A percentile compares a stretch with the other conserved stretches of the same genome.
These are phyloP conservation scores for Spinacia oleracea DNA, from an alignment of 179 eudicot species.

Conservation along the genomic window DNA sequence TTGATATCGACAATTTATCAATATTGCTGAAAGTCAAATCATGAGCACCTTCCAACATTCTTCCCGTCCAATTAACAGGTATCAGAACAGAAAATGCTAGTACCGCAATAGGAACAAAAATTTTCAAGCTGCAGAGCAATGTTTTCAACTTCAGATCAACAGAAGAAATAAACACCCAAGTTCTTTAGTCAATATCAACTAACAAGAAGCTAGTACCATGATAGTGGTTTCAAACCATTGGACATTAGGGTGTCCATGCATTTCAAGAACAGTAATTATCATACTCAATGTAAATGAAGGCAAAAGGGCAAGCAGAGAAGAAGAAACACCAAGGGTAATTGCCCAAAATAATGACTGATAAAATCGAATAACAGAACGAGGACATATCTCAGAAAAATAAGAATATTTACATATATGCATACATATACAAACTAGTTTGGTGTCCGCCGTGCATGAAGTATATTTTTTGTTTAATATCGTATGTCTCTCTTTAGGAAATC, in stretches of 20 bases:
- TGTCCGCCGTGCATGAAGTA: too few relatives aligned
- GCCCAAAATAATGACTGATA: background rate
- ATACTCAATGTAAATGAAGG: background rate
- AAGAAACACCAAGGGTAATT: background rate
- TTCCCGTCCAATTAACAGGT: slow-evolving; percentile 86
- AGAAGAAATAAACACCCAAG: background rate
- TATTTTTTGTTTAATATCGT: too few relatives aligned
- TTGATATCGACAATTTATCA: slow-evolving; percentile 93
- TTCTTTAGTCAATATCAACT: background rate
- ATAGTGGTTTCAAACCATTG: background rate
- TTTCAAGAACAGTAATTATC: background rate
- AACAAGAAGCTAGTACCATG: background rate
- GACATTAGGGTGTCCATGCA: background rate
- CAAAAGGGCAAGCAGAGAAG: background rate
- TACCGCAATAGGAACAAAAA: slow-evolving; percentile 77
- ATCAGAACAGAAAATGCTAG: slow-evolving; percentile 73
- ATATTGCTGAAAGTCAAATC: slow-evolving; percentile 66
- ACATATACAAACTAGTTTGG: too few relatives aligned
- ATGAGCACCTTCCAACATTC: slow-evolving; percentile 42
- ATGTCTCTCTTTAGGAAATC: too few relatives aligned
- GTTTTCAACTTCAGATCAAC: slow-evolving; percentile 12
- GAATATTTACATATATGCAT: background rate
- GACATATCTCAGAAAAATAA: background rate
- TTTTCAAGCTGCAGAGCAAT: slow-evolving; percentile 73
- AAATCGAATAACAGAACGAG: background rate